Conservation (phyloP, 1,139 yeast species). For the Scheffersomyces illinoinensis region DNA sequence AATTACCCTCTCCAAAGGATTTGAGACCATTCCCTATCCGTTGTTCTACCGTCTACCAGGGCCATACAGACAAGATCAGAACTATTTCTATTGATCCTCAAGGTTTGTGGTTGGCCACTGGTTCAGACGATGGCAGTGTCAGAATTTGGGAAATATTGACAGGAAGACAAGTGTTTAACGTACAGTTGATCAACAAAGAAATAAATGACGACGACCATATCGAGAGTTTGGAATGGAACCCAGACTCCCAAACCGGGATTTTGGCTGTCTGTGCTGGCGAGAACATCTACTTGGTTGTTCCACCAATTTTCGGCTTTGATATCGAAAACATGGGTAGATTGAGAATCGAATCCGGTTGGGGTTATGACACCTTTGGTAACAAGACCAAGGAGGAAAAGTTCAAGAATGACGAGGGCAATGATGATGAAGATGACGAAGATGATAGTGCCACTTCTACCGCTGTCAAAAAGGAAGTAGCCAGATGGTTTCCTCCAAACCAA, state of each 20-base stretch:
- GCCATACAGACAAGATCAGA: constrained; percentile 84
- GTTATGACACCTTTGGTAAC: constrained; percentile 75
- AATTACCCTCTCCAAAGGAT: constrained; percentile 95
- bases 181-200: constrained; percentile 50
- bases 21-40: constrained; percentile 97
- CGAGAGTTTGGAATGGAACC: constrained; percentile 89
- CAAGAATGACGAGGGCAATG: constrained; percentile 37
- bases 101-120: constrained; percentile 96
- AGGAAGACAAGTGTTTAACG: constrained; percentile 86
- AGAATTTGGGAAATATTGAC: constrained; percentile 94
- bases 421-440: constrained; percentile 33
- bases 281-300: constrained; percentile 72
- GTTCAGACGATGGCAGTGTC: constrained; percentile 96
- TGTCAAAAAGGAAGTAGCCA: constrained; percentile 62
- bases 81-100: constrained; percentile 81
- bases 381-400: constrained; percentile 48
- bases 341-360: constrained; percentile 88
- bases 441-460: constrained; percentile 24
- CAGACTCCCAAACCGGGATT: constrained; percentile 68
- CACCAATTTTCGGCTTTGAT: constrained; percentile 89
- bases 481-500: constrained; percentile 81
- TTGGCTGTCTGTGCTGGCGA: constrained; percentile 88
- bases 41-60: constrained; percentile 79
- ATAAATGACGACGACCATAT: constrained; percentile 72
- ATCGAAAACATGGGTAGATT: constrained; percentile 80